A percentile compares a stretch with the other conserved stretches of the same genome.
Conservation (phyloP, 2,329 filamentous ascomycete species). For the Penicillium sp. region DNA sequence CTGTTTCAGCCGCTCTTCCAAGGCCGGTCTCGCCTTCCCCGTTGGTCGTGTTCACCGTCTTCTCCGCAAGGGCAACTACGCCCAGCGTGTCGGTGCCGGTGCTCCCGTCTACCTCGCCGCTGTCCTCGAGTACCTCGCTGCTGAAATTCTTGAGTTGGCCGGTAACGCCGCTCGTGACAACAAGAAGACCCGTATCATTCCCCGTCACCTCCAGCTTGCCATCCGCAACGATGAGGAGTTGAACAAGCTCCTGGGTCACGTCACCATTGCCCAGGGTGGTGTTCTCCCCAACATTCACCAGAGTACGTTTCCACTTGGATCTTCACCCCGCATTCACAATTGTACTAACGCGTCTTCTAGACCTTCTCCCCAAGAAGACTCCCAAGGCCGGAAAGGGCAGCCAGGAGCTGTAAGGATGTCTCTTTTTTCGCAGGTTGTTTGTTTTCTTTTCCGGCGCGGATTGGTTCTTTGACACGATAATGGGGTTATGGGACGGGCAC, state of each 20-base stretch:
- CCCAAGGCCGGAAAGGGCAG: constrained; percentile 91
- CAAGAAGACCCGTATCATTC: constrained; percentile 99
- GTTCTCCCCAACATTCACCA: constrained; percentile 96
- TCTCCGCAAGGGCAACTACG: constrained; percentile 98
- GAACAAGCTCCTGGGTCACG: constrained; percentile 97
- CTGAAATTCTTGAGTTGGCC: constrained; percentile 97
- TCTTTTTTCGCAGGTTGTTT: constrained; percentile 47
- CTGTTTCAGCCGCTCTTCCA: constrained; percentile 81
- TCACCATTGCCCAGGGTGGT: constrained; percentile 97
- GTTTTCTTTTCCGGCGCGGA: constrained; percentile 72
- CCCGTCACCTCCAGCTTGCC: constrained; percentile 96
- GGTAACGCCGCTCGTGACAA: constrained; percentile 99
- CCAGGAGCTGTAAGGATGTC: constrained; percentile 81
- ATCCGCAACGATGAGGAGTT: constrained; percentile 99
- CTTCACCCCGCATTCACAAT: not conserved
- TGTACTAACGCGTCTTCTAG: constrained; percentile 50
- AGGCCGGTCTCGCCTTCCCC: constrained; percentile 98
- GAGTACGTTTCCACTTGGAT: constrained; percentile 63
- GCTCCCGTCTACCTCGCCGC: constrained; percentile 96
- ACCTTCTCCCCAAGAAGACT: constrained; percentile 99
- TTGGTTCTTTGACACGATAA: constrained; percentile 69
- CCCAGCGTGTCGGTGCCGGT: constrained; percentile 97
- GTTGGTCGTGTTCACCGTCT: constrained; percentile 99
- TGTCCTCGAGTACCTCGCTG: constrained; percentile 96
- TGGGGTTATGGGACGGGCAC: constrained; percentile 68